Base-by-base conservation (phyloP, 2,329 filamentous ascomycete species). In the Aspergillus aculeatinus region DNA sequence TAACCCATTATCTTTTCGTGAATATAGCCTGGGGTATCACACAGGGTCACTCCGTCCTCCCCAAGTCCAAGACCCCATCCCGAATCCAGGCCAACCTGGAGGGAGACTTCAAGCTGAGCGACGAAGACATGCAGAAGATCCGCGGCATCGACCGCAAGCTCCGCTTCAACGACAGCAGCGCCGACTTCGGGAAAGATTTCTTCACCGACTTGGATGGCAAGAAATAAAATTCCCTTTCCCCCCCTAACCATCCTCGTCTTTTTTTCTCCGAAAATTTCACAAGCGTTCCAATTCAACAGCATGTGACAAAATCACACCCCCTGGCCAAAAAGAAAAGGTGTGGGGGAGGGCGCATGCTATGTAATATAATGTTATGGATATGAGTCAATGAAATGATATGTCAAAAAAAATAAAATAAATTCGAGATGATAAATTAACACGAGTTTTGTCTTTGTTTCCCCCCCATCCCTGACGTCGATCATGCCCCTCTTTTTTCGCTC, bases 171-270 rank as follows among this genome's bases (percentile, higher is more conserved):
- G 85, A 88, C 69, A 80, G 84, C 4, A 83, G 79, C 48, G 74
- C 68, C 6, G 76, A 74, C 23, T 88, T 88, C 74, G 81, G 83
- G 3, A 85, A 81, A 72, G 75, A 84, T 7, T 86, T 87, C 65
- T 88, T 85, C 64, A 65, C 70, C 1, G 85, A 86, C 70, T 67
- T 88, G 58, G 86, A 88, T 55, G 85, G 85, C 3, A 85, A 85
- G 51, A 56, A 61, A 51, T 63, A 44, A 48, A 39, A 10, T 47
- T 7, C 11, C 11, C 3, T 16, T 6, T 11, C 10, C 35, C 3
- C 35, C 3, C 23, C 23, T 4, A 23, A 23, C 23, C 23, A 4
- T 23, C 23, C 23, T 23, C 23, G 23, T 23, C 23, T 23, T 23
- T 23, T 23, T 23, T 23, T 23, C 23, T 23, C 23, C 23, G 23